Evolutionary conservation across 208 protist genomes (phyloP).

Genomic region (Trypanosoma rangeli): DNA sequence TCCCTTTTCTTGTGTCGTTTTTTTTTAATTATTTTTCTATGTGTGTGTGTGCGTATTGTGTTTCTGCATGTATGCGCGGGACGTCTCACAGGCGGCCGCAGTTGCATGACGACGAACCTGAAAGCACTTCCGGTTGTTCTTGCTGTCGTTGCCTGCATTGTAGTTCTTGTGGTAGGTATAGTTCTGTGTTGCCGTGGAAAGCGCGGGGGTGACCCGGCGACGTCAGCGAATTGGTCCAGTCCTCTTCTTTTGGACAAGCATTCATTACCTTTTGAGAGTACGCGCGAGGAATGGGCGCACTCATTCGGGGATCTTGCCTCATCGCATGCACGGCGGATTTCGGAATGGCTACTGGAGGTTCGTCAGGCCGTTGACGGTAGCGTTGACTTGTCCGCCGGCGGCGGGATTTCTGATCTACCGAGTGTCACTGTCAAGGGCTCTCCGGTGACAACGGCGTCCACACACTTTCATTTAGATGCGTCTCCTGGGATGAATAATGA

Average conservation of each 20-base stretch:
- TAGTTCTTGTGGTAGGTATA: neutral
- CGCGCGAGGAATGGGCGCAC: too few relatives aligned
- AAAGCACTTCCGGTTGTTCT: slow-evolving; percentile 2
- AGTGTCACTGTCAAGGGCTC: neutral
- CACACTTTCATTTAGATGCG: neutral
- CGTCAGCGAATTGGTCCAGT: neutral
- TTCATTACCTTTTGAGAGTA: neutral
- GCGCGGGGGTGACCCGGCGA: neutral
- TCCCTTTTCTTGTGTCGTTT: too few relatives aligned
- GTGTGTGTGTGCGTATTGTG: neutral
- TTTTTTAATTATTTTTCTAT: slow-evolving; percentile 1
- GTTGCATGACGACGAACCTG: slow-evolving; percentile 1
- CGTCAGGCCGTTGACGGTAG: neutral
- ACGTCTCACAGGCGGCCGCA: neutral
- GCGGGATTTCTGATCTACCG: neutral
- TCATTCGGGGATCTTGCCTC: neutral
- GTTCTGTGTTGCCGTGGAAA: neutral
- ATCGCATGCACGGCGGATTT: slow-evolving; percentile 8
- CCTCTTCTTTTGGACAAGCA: neutral
- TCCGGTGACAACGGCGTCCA: neutral
- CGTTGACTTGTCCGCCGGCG: neutral
- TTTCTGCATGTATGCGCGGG: neutral
- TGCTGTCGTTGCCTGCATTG: neutral
- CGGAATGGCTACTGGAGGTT: slow-evolving; percentile 8
- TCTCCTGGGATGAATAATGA: neutral